A percentile compares a stretch with the other conserved stretches of the same genome.
Evolutionary conservation across 495 filamentous ascomycete species (phyloP).

Genomic region (Astrothelium subdiscretum): DNA sequence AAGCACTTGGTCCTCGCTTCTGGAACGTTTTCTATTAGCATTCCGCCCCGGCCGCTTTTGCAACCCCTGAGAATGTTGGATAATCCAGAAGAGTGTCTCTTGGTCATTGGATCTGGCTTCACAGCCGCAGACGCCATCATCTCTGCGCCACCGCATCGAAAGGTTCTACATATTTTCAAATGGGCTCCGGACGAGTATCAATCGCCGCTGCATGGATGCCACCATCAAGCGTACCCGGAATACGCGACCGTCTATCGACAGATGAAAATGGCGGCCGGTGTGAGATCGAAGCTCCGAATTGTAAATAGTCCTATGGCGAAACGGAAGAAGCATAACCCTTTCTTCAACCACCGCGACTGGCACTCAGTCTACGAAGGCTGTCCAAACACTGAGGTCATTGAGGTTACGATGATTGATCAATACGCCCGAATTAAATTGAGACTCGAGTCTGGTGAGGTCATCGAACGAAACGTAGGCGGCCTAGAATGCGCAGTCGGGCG

Average conservation of each 20-base stretch:
- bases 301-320: constrained; percentile 8
- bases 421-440: constrained; percentile 36
- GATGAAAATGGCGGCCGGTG: constrained; percentile 46
- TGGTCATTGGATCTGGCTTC: constrained; percentile 56
- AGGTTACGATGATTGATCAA: constrained; percentile 18
- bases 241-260: constrained; percentile 52
- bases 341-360: constrained; percentile 36
- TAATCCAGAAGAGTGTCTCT: constrained; percentile 13
- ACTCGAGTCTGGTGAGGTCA: constrained; percentile 33
- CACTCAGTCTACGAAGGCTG: constrained; percentile 45
- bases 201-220: constrained; percentile 49
- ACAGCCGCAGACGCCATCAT: constrained; percentile 54
- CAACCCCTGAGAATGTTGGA: constrained; percentile 21
- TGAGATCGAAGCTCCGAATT: not conserved
- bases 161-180: constrained; percentile 51
- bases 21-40: constrained; percentile 48
- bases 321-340: constrained; percentile 32
- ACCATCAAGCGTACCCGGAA: constrained; percentile 55
- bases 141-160: constrained; percentile 37
- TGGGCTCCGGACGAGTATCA: constrained; percentile 47
- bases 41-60: constrained; percentile 42
- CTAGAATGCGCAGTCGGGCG: constrained; percentile 53
- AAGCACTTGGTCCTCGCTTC: constrained; percentile 52
- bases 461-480: constrained; percentile 36
- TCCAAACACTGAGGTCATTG: constrained; percentile 46